phyloP scores from a whole-genome alignment of 345 rosid genomes.

The Gossypium turneri region DNA sequence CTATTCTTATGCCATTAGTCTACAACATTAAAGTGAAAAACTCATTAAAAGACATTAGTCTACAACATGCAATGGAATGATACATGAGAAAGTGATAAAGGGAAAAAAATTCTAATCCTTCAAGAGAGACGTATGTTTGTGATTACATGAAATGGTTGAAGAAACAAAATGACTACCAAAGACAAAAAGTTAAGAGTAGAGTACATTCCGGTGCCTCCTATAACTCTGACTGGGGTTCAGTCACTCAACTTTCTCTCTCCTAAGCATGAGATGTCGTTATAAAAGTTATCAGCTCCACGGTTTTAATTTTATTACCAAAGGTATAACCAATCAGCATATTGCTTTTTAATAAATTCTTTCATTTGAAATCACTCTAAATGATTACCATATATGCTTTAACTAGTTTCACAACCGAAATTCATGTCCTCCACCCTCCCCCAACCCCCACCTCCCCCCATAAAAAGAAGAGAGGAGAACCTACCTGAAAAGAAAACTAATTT shows the following conservation, averaged over 20 bases:
- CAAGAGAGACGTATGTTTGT: background rate
- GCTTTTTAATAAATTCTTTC: background rate
- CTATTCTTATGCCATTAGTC: background rate
- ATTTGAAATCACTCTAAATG: background rate
- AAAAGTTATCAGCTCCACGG: background rate
- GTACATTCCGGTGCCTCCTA: background rate
- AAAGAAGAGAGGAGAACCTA: background rate
- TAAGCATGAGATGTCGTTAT: background rate
- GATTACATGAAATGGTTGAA: background rate
- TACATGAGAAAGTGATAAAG: background rate
- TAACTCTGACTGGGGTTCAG: background rate
- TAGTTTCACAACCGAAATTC: background rate
- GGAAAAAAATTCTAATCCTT: background rate
- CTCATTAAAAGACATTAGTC: background rate
- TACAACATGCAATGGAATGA: background rate
- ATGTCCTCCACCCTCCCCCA: background rate
- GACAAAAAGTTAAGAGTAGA: background rate
- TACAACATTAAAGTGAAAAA: background rate
- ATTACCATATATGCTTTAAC: background rate
- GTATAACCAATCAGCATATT: background rate
- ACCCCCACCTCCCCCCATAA: background rate
- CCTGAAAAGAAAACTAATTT: background rate
- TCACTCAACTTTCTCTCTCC: background rate
- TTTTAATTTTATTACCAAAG: background rate
- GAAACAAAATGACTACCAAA: background rate